Evolutionary conservation across 2,329 filamentous ascomycete genomes (phyloP), one percentile per base, ranked within the genome.

Genomic region (Cladosporium sp.): DNA sequence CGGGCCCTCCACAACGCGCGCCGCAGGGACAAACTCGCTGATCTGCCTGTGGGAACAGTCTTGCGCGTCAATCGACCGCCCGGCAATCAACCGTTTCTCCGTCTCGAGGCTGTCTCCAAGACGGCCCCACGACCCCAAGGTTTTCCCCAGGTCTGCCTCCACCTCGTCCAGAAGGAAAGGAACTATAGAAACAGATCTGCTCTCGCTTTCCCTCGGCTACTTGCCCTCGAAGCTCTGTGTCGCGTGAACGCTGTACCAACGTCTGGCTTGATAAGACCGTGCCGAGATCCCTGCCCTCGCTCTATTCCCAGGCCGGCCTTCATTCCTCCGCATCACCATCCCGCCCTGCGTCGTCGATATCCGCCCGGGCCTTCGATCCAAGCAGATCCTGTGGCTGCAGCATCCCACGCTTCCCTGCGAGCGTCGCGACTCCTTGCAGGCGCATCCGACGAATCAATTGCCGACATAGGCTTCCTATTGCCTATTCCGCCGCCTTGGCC

Each of bases 391-490:
- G 56, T 65, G 63, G 62, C 37, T 64, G 28, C 53, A 23, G n/a
- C 40, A 28, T 7, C 37, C 52, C 52, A 56, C 52, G 62, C 52
- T 44, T 49, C 57, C 35, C 26, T 53, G 55, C 63, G 28, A 40
- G 44, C 44, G 46, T 44, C 61, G 44, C 6, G 23, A 23, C 50
- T 44, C 49, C 61, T 53, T 40, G 50, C 49, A 55, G 33, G 61
- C 50, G 33, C 50, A 40, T 52, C 35, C 28, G 61, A 56, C 61
- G 56, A 56, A 58, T 67, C 63, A 68, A 44, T 56, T 52, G 55
- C 61, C 61, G 61, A 63, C 35, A 46, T 21, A 23, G 58, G 49
- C 33, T 26, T 55, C 11, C 33, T 49, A 56, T 56, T 63, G 61
- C 61, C 49, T 56, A 14, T 52, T 63, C 35, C 35, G 26, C 50